Evolutionary conservation across 75 land plant genomes (phyloP).

Genomic region (Pseudotsuga menziesii): DNA sequence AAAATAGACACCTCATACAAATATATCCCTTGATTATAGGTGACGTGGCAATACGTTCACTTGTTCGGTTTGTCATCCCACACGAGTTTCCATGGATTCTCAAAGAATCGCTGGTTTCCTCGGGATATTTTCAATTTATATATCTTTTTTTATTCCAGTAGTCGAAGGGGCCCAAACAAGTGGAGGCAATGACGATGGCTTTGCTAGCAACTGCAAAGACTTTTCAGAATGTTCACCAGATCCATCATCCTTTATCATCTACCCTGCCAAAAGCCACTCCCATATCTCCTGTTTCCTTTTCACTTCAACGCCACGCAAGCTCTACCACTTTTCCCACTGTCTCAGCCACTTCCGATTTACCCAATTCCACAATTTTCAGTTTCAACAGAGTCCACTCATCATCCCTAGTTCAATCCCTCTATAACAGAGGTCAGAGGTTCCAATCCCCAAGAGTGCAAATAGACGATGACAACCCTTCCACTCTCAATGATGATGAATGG

Average conservation of each 20-base stretch:
- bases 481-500: constrained; percentile 4
- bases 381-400: not conserved
- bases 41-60: too few species aligned
- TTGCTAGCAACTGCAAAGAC: not conserved
- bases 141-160: too few species aligned
- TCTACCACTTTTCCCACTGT: not conserved
- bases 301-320: not conserved
- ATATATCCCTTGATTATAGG: too few species aligned
- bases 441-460: not conserved
- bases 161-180: too few species aligned
- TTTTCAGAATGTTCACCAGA: not conserved
- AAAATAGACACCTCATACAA: too few species aligned
- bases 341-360: not conserved
- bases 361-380: not conserved
- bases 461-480: not conserved
- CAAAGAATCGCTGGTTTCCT: too few species aligned
- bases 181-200: not conserved
- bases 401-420: not conserved
- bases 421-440: not conserved
- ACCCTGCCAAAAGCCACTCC: not conserved
- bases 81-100: too few species aligned
- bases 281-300: not conserved
- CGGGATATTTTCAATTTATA: too few species aligned
- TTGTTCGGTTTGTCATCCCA: too few species aligned
- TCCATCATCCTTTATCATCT: not conserved